A percentile compares a stretch with the other conserved stretches of the same genome.
phyloP scores from a whole-genome alignment of 2,329 filamentous ascomycete genomes.

The Nigrograna mackinnonii region DNA sequence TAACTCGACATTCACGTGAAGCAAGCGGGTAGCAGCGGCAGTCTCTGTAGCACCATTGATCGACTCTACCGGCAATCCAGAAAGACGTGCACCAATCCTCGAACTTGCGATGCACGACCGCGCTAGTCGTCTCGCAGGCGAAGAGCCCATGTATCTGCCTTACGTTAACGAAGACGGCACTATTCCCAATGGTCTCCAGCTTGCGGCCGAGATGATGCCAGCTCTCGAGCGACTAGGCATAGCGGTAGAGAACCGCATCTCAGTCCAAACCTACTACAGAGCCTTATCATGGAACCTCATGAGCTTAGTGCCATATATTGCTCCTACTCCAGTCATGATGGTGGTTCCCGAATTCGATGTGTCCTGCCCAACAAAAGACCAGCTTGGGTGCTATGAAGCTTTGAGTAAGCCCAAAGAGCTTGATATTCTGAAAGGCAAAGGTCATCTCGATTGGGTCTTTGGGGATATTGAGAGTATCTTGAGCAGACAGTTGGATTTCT shows the following conservation, averaged over 20 bases:
- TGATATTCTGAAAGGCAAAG: slow-evolving; percentile 3
- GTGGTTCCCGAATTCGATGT: slow-evolving; percentile 11
- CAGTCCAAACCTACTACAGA: slow-evolving; percentile 9
- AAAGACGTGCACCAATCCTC: slow-evolving; percentile 9
- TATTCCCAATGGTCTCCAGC: slow-evolving; percentile 6
- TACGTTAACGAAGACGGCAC: slow-evolving; percentile 10
- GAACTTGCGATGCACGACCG: slow-evolving; percentile 9
- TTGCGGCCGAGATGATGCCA: slow-evolving; percentile 5
- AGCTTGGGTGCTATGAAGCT: slow-evolving; percentile 7
- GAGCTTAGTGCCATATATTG: slow-evolving; percentile 7
- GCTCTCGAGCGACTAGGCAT: slow-evolving; percentile 7
- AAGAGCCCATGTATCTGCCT: slow-evolving; percentile 12
- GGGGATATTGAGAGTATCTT: slow-evolving; percentile 11
- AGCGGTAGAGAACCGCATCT: slow-evolving; percentile 10
- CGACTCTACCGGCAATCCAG: slow-evolving; percentile 7
- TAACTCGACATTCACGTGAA: too few relatives aligned
- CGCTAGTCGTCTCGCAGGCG: slow-evolving; percentile 7
- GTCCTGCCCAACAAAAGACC: slow-evolving; percentile 5
- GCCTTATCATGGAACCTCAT: slow-evolving; percentile 8
- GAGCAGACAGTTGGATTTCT: slow-evolving; percentile 6
- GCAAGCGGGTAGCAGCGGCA: slow-evolving; percentile 7
- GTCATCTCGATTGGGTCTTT: slow-evolving; percentile 13
- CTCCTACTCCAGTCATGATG: slow-evolving; percentile 11
- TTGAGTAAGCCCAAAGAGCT: slow-evolving; percentile 11
- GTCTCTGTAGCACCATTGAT: slow-evolving; percentile 9